Evolutionary conservation across 1,284 basidiomycete genomes (phyloP), one percentile per base, ranked within the genome.

Genomic region (Retiboletus flavoniger): DNA sequence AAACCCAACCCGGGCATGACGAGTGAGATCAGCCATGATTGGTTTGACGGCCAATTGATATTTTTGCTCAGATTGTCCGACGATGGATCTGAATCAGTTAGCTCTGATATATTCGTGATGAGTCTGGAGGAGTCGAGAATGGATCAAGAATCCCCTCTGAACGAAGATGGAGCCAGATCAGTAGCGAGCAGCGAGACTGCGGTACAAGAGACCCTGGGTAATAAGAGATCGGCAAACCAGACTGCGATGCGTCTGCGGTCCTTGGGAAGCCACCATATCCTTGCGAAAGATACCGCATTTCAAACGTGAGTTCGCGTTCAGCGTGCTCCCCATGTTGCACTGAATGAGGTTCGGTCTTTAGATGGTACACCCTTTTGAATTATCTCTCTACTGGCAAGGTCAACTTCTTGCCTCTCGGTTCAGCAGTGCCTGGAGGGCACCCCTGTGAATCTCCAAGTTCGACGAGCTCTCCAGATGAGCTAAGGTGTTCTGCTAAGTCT

Each of bases 401-500:
- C 31, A 46, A 8, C 3, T 71, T 72, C 38, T 35, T 57, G 45
- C 69, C 70, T 29, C 63, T 68, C n/a, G 45, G 42, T 31, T 65
- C 64, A 1, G 21, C 39, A 3, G 11, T 14, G 2, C n/a, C 17
- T 3, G 26, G n/a, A 1, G 45, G 35, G 3, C 48, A 38, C 13
- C 8, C 38, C 1, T 16, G 3, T 0, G 19, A 13, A 29, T 51
- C 50, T 13, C 14, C 38, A 40, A 24, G 13, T 8, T 52, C 35
- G 11, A 35, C 41, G 3, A 50, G 34, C 42, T 47, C 43, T 3
- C 2, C 21, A 5, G 56, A 60, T 10, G 49, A 41, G 14, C 64
- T 62, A 2, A 52, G 35, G 26, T 68, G 66, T 50, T 68, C 66
- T 5, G 66, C 67, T 0, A 68, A 68, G 47, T 70, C 67, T 0